Base-by-base conservation (phyloP, 805 yeast species). In the Kuraishia hungarica region DNA sequence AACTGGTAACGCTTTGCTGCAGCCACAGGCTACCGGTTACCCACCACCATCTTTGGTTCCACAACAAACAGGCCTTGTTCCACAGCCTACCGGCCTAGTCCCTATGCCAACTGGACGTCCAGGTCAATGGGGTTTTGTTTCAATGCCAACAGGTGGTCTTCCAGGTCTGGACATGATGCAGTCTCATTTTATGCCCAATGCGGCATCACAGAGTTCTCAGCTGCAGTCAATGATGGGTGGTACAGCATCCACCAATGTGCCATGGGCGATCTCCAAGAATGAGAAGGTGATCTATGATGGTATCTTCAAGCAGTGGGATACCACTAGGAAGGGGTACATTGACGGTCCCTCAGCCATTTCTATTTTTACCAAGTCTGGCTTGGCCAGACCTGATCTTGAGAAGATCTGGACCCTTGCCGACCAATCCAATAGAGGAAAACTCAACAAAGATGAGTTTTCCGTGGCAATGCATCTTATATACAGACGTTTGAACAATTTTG, bases 401-500 rank as follows among this genome's bases (percentile, higher is more conserved):
- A 78, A 84, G 48, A 91, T 94, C 59, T 93, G 99, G 99, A 88
- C 83, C 52, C 77, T 93, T 60, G 82, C 92, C 55, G 98, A 94
- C 67, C 80, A 85, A 17, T 84, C 85, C 55, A 87, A 91, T 67
- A 79, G 86, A 55, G 97, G 97, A 3, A 83, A 81, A 65, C 81
- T 93, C 61, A 88, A 89, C 67, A 84, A 82, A 63, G 97, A 93
- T 67, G 96, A 90, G 68, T 94, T 93, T 73, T 87, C 97, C 0
- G 91, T 94, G 39, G 97, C 98, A 35, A 94, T 93, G 98, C 97
- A 96, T 76, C 76, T 93, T 57, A 93, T 93, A 50, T 93, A 94
- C 72, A 82, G 97, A 68, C 81, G 93, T 59, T 74, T 93, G 66
- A 92, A 91, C 65, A 97, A 97, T 1, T 83, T 81, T 59, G 89